phyloP scores from a whole-genome alignment of 148 eudicot species.

The Mesembryanthemum crystallinum region DNA sequence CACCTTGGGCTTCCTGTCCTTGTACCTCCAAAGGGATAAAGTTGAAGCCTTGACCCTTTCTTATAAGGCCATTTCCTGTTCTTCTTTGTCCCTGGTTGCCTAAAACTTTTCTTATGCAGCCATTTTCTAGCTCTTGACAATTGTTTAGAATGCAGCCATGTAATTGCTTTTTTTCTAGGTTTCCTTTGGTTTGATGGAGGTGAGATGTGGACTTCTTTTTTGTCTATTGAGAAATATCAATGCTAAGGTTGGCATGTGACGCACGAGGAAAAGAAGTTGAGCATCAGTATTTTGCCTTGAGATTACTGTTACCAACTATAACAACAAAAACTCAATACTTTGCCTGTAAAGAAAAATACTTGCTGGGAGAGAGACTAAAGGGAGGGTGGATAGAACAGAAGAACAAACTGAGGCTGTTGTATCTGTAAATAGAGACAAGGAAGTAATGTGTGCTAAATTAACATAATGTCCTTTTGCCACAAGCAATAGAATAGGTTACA shows the following conservation, averaged over 20 bases:
- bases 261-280: neutral
- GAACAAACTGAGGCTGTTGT: neutral
- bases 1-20: conserved; percentile 29
- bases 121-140: neutral
- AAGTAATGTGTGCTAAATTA: neutral
- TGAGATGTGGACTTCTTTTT: neutral
- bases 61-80: neutral
- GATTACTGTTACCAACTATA: neutral
- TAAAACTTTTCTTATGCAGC: neutral
- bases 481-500: neutral
- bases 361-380: neutral
- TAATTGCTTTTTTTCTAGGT: neutral
- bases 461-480: neutral
- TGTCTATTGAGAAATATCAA: neutral
- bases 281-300: neutral
- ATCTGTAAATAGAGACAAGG: neutral
- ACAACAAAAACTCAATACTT: neutral
- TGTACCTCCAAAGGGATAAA: conserved; percentile 30
- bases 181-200: neutral
- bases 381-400: neutral
- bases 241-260: neutral
- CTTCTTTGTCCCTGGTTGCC: neutral
- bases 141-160: too few relatives aligned
- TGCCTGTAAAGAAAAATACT: neutral
- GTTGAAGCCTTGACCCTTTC: conserved; percentile 8